phyloP scores from a whole-genome alignment of 495 filamentous ascomycete genomes.

The Aspergillus diversus region DNA sequence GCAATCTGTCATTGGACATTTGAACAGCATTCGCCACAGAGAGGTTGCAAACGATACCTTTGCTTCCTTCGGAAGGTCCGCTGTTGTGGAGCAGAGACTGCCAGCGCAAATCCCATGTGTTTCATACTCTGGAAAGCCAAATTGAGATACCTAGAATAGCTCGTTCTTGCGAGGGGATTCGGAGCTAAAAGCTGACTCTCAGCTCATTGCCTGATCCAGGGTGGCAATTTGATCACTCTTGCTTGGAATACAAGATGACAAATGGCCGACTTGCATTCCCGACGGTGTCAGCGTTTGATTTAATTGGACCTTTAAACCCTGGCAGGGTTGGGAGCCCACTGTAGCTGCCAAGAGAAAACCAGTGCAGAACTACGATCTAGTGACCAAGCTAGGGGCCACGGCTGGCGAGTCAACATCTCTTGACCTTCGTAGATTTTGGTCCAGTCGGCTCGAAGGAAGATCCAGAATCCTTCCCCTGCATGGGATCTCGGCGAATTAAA shows the following conservation, averaged over 20 bases:
- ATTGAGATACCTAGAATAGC: background rate
- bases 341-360: background rate
- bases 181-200: background rate
- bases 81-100: background rate
- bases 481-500: conserved; percentile 19
- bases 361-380: background rate
- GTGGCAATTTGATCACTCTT: background rate
- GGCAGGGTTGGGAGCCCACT: background rate
- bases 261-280: background rate
- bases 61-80: background rate
- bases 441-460: conserved; percentile 12
- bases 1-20: background rate
- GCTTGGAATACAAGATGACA: background rate
- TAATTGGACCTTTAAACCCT: background rate
- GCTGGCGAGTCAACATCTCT: background rate
- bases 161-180: background rate
- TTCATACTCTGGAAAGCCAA: background rate
- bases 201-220: background rate
- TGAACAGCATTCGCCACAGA: background rate
- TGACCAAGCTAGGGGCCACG: background rate
- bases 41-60: background rate
- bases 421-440: conserved; percentile 5
- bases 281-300: background rate
- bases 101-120: background rate
- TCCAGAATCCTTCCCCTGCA: conserved; percentile 19